Conservation (phyloP, 495 filamentous ascomycete genomes). For the Penicillium riverlandense region DNA sequence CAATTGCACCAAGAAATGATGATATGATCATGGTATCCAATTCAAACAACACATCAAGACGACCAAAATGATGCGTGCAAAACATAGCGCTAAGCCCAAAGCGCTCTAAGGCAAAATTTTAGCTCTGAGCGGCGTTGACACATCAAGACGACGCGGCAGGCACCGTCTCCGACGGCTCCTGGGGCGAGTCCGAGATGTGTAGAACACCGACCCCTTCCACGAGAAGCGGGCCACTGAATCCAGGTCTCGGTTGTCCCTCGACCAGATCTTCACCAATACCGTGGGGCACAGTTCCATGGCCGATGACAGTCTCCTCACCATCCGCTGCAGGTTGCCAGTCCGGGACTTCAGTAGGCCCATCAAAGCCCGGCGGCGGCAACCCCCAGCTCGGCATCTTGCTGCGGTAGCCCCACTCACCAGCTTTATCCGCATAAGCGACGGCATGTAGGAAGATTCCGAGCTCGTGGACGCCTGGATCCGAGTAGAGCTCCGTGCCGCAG, state of each 20-base stretch:
- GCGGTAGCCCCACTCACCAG: conserved; percentile 78
- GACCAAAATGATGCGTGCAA: no score
- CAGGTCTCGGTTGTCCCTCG: neutral
- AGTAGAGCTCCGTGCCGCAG: conserved; percentile 84
- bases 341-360: conserved; percentile 51
- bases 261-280: conserved; percentile 7
- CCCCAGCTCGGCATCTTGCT: conserved; percentile 84
- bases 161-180: neutral
- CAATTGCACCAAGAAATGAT: conserved; percentile 8
- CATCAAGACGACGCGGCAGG: neutral
- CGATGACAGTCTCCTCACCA: conserved; percentile 29
- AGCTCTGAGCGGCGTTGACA: neutral
- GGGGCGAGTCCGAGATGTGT: neutral
- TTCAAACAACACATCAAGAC: neutral
- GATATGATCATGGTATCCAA: no score
- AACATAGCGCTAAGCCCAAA: no score
- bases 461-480: conserved; percentile 83
- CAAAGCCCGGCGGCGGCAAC: conserved; percentile 56
- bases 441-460: conserved; percentile 91
- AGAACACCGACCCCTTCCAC: neutral
- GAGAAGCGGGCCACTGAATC: neutral
- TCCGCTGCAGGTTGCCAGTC: conserved; percentile 30
- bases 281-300: conserved; percentile 27
- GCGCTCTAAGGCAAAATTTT: no score
- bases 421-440: conserved; percentile 72